A percentile compares a stretch with the other conserved stretches of the same genome.
These are phyloP conservation scores for Terana coerulea DNA, from an alignment of 768 basidiomycete species.

Conservation along the genomic window DNA sequence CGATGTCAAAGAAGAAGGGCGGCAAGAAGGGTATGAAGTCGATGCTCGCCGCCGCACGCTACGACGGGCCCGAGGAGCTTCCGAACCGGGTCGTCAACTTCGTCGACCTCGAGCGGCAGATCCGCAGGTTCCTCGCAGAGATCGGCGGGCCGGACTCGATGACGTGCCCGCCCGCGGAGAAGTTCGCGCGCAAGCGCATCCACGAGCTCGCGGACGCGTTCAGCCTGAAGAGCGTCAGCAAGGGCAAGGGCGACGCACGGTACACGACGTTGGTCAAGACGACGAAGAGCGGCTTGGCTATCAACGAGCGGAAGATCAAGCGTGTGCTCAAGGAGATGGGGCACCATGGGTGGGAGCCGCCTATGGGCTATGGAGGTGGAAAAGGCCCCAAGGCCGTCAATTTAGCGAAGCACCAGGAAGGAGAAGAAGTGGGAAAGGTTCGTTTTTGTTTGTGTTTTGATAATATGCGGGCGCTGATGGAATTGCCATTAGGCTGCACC, in stretches of 20 bases:
- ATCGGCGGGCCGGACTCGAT: constrained; percentile 48
- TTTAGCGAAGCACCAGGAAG: constrained; percentile 56
- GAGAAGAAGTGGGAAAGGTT: constrained; percentile 84
- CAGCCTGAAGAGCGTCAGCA: constrained; percentile 72
- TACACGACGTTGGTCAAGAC: constrained; percentile 81
- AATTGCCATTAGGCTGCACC: constrained; percentile 63
- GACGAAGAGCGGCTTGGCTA: constrained; percentile 45
- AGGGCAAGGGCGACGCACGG: constrained; percentile 61
- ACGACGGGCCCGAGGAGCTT: constrained; percentile 41
- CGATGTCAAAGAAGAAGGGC: constrained; percentile 55
- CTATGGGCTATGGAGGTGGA: constrained; percentile 23
- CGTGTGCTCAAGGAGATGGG: constrained; percentile 31
- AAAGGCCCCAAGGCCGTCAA: constrained; percentile 30
- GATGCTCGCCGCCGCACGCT: constrained; percentile 51
- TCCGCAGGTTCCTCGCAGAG: constrained; percentile 65
- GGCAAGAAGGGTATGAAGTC: constrained; percentile 69
- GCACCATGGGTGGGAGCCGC: constrained; percentile 22
- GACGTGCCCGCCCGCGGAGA: constrained; percentile 76
- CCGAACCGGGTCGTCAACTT: constrained; percentile 58
- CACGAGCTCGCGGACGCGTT: constrained; percentile 83
- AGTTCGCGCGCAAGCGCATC: constrained; percentile 62
- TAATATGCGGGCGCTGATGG: background rate
- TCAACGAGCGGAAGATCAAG: constrained; percentile 61
- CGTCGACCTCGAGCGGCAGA: constrained; percentile 62
- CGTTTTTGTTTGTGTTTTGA: constrained; percentile 14